Conservation (phyloP, 352 stramenopile genomes). For the Peronospora belbahrii region DNA sequence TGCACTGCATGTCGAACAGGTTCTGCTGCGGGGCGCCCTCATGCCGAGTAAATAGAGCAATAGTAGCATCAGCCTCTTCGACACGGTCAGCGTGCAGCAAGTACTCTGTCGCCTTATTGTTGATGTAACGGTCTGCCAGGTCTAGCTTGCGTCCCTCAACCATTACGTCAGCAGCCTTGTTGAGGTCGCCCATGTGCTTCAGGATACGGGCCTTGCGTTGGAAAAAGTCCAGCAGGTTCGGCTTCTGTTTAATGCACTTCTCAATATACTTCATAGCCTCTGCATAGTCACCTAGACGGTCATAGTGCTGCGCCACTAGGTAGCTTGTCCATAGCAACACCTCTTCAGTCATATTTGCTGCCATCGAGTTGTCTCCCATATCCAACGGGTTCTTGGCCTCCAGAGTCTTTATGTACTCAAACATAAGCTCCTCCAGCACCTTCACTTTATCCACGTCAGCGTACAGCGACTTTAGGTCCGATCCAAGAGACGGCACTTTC, state of each 20-base stretch:
- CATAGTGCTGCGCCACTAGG: conserved; percentile 88
- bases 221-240: conserved; percentile 90
- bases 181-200: conserved; percentile 90
- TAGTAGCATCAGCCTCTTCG: conserved; percentile 89
- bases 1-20: conserved; percentile 98
- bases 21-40: conserved; percentile 95
- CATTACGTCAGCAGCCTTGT: conserved; percentile 86
- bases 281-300: conserved; percentile 79
- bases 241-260: conserved; percentile 89
- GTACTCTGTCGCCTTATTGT: conserved; percentile 98
- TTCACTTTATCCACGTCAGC: conserved; percentile 43
- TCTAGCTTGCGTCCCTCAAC: conserved; percentile 91
- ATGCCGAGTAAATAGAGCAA: conserved; percentile 95
- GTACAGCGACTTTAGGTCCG: conserved; percentile 91
- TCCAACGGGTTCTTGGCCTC: conserved; percentile 52
- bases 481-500: conserved; percentile 90
- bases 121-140: conserved; percentile 96
- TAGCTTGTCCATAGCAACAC: conserved; percentile 89
- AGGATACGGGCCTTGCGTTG: conserved; percentile 91
- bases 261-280: conserved; percentile 89
- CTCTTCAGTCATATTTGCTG: conserved; percentile 19
- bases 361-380: conserved; percentile 25
- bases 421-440: conserved; percentile 65
- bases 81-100: conserved; percentile 90
- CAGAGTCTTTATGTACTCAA: conserved; percentile 76